Base-by-base conservation (phyloP, 768 basidiomycete species). In the Suillus americanus region DNA sequence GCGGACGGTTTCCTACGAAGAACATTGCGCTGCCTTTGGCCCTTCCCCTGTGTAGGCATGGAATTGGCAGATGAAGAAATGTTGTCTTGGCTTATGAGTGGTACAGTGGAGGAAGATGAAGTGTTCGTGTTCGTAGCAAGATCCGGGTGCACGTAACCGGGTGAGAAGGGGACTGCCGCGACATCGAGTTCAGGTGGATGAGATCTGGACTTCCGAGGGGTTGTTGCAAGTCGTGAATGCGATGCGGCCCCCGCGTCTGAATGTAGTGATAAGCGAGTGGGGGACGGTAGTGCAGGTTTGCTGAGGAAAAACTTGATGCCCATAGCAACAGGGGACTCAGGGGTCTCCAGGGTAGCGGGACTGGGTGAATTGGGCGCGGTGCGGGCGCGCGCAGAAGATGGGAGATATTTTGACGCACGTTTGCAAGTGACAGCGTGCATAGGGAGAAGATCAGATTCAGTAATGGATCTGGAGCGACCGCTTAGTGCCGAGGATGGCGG, bases 251-350 rank as follows among this genome's bases (percentile, higher is more conserved):
- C 68, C 16, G 45, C 62, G 9, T 65, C 71, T 1, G 70, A 74
- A 6, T 65, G 66, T 30, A 71, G 41, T n/a, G 74, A 68, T 55
- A 69, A 55, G 0, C 72, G 70, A 1, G 74, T 67, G 25, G 71
- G 66, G 0, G 72, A 74, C 0, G 67, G 66, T 1, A 70, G 57
- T 0, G 72, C 67, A 6, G 79, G 77, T 60, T 75, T 80, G 1
- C 74, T 71, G 13, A 81, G 70, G 1, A 81, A 71, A 12, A 72
- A 75, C 70, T 79, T 80, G 53, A 81, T 75, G 41, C 66, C 70
- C n/a, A 67, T 38, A 3, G 74, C 55, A 10, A 77, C 72, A n/a
- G 60, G n/a, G 50, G 45, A 50, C 5, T 62, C 64, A 18, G 65
- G 62, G 25, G 53, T 23, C 9, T 61, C 16, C 9, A 62, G 28